These are phyloP conservation scores for Botrytis fragariae DNA, from an alignment of 2,329 filamentous ascomycete genomes.

Conservation along the genomic window DNA sequence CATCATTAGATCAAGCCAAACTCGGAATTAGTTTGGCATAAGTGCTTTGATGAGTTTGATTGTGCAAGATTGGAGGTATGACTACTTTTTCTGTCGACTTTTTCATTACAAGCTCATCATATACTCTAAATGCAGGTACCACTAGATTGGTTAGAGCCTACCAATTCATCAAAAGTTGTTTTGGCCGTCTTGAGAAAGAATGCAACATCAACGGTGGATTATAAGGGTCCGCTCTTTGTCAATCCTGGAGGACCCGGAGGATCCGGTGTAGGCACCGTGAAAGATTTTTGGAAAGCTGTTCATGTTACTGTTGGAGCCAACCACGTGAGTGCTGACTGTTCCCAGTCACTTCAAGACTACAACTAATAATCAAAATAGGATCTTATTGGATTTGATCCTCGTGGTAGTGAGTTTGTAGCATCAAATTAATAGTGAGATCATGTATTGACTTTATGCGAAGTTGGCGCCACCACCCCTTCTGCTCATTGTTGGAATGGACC, in stretches of 20 bases:
- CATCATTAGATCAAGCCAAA: neutral
- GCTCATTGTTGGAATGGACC: conserved; percentile 49
- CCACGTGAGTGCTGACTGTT: neutral
- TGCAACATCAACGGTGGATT: conserved; percentile 26
- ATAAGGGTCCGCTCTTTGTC: conserved; percentile 29
- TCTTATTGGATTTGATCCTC: conserved; percentile 51
- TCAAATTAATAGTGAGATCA: neutral
- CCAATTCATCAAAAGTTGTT: conserved; percentile 22
- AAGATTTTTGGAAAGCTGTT: conserved; percentile 34
- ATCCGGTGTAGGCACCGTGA: conserved; percentile 40
- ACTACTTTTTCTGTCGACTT: neutral
- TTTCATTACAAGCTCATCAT: neutral
- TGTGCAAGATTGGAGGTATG: conserved; percentile 8
- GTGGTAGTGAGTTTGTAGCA: conserved; percentile 39
- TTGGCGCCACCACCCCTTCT: conserved; percentile 47
- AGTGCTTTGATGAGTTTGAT: neutral
- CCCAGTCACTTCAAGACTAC: neutral
- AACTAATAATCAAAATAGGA: conserved; percentile 39
- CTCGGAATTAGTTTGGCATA: neutral
- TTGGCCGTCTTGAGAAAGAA: conserved; percentile 29
- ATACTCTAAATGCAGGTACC: neutral
- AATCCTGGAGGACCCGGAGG: conserved; percentile 46
- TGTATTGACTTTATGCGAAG: neutral
- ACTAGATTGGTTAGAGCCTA: conserved; percentile 31
- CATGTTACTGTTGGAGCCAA: conserved; percentile 45